Percentiles rank a stretch among this genome's conserved stretches.
phyloP scores from a whole-genome alignment of 352 stramenopile species.

The Phytophthora podocarpi region DNA sequence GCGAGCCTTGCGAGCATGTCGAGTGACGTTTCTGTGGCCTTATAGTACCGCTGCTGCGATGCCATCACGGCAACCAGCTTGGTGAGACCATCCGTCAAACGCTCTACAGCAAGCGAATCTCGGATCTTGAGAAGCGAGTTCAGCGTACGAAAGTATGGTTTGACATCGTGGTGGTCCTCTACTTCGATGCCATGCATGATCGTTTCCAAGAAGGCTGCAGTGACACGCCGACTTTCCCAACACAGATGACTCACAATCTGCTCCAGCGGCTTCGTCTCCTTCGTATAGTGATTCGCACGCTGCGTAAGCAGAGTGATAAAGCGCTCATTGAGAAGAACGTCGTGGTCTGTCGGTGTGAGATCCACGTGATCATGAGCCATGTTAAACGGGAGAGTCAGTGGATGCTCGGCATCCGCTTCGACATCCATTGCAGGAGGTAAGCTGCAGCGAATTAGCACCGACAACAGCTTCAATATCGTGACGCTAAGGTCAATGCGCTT shows the following conservation, averaged over 20 bases:
- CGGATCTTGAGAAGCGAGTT: slow-evolving; percentile 81
- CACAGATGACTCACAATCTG: slow-evolving; percentile 81
- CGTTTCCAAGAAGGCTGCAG: slow-evolving; percentile 57
- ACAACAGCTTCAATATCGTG: slow-evolving; percentile 76
- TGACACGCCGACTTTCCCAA: slow-evolving; percentile 75
- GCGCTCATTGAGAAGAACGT: slow-evolving; percentile 76
- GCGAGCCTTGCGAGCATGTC: slow-evolving; percentile 86
- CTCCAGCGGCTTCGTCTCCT: slow-evolving; percentile 81
- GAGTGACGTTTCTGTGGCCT: slow-evolving; percentile 84
- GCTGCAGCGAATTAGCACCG: slow-evolving; percentile 71
- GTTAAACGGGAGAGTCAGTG: slow-evolving; percentile 51
- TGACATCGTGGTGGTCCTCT: slow-evolving; percentile 87
- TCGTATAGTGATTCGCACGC: slow-evolving; percentile 72
- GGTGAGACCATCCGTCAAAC: slow-evolving; percentile 71
- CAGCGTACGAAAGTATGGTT: slow-evolving; percentile 89
- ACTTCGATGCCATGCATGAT: slow-evolving; percentile 80
- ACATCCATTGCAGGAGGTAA: slow-evolving; percentile 78
- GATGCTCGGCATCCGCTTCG: slow-evolving; percentile 27
- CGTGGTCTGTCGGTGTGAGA: slow-evolving; percentile 57
- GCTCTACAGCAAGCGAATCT: slow-evolving; percentile 66
- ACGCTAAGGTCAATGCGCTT: slow-evolving; percentile 81
- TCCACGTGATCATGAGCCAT: slow-evolving; percentile 79
- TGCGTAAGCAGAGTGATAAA: slow-evolving; percentile 80
- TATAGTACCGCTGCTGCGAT: slow-evolving; percentile 87
- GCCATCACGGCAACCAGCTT: slow-evolving; percentile 79